A percentile compares a stretch with the other conserved stretches of the same genome.
Evolutionary conservation across 768 basidiomycete species (phyloP).

Genomic region (Leccinum rimulosum): DNA sequence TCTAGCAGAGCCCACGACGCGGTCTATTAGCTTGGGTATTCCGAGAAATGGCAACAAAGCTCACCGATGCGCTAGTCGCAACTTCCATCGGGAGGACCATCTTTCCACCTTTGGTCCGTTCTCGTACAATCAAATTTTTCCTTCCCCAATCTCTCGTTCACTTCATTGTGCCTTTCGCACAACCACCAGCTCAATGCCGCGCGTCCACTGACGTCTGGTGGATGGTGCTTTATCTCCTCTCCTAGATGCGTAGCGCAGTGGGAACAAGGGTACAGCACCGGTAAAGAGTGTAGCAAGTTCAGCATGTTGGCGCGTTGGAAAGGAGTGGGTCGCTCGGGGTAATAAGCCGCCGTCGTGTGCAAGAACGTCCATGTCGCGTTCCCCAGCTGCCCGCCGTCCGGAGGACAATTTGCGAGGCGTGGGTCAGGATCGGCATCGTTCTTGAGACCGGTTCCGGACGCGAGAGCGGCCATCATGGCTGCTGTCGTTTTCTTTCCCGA

Average conservation of each 20-base stretch:
- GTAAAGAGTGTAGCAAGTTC: slow-evolving; percentile 71
- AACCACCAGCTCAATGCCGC: slow-evolving; percentile 77
- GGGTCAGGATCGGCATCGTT: slow-evolving; percentile 31
- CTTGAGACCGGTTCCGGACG: slow-evolving; percentile 29
- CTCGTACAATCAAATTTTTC: slow-evolving; percentile 75
- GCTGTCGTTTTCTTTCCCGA: slow-evolving; percentile 33
- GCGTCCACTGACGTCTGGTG: slow-evolving; percentile 78
- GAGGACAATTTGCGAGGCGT: slow-evolving; percentile 73
- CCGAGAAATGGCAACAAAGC: neutral
- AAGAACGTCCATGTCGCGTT: slow-evolving; percentile 96
- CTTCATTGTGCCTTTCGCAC: slow-evolving; percentile 90
- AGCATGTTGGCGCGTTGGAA: slow-evolving; percentile 84
- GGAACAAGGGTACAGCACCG: slow-evolving; percentile 83
- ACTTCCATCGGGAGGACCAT: slow-evolving; percentile 82
- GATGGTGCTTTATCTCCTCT: slow-evolving; percentile 57
- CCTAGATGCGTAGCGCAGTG: slow-evolving; percentile 85
- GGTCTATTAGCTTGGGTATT: neutral
- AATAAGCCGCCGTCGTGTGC: slow-evolving; percentile 94
- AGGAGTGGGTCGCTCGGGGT: slow-evolving; percentile 77
- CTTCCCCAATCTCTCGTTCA: slow-evolving; percentile 87
- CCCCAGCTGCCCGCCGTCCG: slow-evolving; percentile 87
- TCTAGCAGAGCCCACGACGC: neutral
- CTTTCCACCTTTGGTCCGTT: slow-evolving; percentile 88
- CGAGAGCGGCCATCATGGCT: slow-evolving; percentile 34
- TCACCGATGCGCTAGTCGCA: slow-evolving; percentile 61